Evolutionary conservation across 2,329 filamentous ascomycete species (phyloP).

Genomic region (Sarocladium strictum): DNA sequence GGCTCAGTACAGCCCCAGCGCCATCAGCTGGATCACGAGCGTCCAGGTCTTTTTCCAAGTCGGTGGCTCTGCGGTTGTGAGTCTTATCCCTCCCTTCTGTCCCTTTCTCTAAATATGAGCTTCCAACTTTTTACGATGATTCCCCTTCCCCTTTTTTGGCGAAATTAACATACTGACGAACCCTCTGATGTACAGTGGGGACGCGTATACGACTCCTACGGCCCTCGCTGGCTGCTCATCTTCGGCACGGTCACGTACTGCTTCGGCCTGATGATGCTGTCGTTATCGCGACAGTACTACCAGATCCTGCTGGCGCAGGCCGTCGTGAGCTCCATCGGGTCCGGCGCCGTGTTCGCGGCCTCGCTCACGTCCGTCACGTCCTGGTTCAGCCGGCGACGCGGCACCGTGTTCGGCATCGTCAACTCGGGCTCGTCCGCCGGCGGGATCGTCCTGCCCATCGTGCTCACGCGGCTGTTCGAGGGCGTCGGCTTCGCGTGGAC

Average conservation of each 20-base stretch:
- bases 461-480: constrained; percentile 49
- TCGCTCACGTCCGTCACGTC: constrained; percentile 35
- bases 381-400: constrained; percentile 48
- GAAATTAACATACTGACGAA: too few relatives aligned
- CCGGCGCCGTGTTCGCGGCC: constrained; percentile 35
- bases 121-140: constrained; percentile 27
- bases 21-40: constrained; percentile 51
- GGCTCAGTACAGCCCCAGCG: constrained; percentile 39
- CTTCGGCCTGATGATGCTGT: constrained; percentile 61
- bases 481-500: constrained; percentile 40
- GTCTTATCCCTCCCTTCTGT: too few relatives aligned
- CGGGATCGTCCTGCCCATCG: constrained; percentile 54
- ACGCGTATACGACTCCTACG: constrained; percentile 58
- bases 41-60: too few relatives aligned
- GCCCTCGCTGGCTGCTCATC: constrained; percentile 51
- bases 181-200: too few relatives aligned
- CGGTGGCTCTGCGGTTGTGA: too few relatives aligned
- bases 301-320: constrained; percentile 38
- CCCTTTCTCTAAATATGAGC: too few relatives aligned
- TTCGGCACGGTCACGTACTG: constrained; percentile 50
- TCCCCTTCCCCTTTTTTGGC: too few relatives aligned
- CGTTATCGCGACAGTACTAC: constrained; percentile 39
- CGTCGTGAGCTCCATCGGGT: constrained; percentile 33
- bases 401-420: constrained; percentile 46
- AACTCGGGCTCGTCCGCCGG: constrained; percentile 49